These are phyloP conservation scores for Ceratobasidium sp. DNA, from an alignment of 1,284 basidiomycete genomes.

Conservation along the genomic window DNA sequence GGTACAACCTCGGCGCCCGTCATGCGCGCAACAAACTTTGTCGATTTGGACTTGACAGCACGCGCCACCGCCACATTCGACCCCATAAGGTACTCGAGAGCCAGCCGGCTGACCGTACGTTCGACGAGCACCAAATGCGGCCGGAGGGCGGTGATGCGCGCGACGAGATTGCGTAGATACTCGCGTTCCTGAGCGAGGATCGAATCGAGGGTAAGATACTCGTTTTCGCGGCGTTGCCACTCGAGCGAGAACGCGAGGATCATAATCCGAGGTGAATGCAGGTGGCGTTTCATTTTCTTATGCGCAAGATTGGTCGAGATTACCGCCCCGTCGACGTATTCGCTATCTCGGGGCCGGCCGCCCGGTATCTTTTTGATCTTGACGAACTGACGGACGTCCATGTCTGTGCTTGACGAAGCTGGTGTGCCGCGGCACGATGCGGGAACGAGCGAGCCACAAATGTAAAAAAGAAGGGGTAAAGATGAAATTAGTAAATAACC, in stretches of 20 bases:
- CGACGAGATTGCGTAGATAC: conserved; percentile 89
- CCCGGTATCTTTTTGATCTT: conserved; percentile 99
- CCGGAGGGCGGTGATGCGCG: conserved; percentile 87
- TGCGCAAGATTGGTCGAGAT: conserved; percentile 99
- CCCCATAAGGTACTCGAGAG: conserved; percentile 87
- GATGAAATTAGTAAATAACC: background rate
- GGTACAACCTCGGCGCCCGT: conserved; percentile 96
- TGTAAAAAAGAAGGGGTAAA: conserved; percentile 4
- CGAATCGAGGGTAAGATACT: conserved; percentile 94
- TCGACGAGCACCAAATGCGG: conserved; percentile 95
- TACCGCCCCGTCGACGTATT: conserved; percentile 96
- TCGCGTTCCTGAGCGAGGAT: conserved; percentile 95
- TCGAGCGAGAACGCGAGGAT: conserved; percentile 95
- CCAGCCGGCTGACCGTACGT: conserved; percentile 91
- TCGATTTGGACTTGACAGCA: conserved; percentile 87
- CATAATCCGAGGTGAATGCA: conserved; percentile 90
- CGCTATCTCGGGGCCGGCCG: conserved; percentile 89
- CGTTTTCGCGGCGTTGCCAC: conserved; percentile 92
- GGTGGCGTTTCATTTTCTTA: conserved; percentile 81
- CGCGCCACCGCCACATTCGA: conserved; percentile 92
- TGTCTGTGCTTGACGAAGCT: conserved; percentile 68
- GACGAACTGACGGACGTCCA: conserved; percentile 94
- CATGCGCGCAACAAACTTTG: conserved; percentile 90
- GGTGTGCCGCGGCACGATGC: conserved; percentile 56
- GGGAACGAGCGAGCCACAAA: conserved; percentile 56